Evolutionary conservation across 345 rosid genomes (phyloP).

Genomic region (Crucihimalaya himalaica): DNA sequence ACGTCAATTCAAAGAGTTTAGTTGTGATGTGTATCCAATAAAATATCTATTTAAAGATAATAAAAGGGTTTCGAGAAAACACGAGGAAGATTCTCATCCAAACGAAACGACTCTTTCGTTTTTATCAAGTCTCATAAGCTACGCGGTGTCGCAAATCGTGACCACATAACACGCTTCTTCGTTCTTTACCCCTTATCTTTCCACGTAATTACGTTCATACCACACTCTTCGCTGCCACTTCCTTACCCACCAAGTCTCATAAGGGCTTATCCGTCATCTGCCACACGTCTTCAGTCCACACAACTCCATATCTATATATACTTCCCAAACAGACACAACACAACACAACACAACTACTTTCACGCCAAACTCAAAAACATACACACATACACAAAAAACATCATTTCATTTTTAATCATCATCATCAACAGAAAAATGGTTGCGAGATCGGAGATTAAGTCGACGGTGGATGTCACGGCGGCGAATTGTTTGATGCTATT

Average conservation of each 20-base stretch:
- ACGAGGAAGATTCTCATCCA: conserved; percentile 37
- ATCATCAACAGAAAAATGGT: conserved; percentile 19
- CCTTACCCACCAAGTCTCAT: conserved; percentile 45
- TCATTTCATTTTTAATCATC: neutral
- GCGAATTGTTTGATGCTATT: conserved; percentile 73
- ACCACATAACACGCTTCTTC: conserved; percentile 33
- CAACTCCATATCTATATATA: conserved; percentile 39
- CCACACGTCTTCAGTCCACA: conserved; percentile 30
- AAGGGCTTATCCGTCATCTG: conserved; percentile 26
- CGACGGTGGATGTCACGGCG: conserved; percentile 35
- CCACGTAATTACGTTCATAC: conserved; percentile 28
- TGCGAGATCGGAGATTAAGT: conserved; percentile 41
- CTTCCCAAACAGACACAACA: conserved; percentile 10
- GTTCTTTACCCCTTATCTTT: neutral
- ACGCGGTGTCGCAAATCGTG: conserved; percentile 42
- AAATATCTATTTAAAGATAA: conserved; percentile 6
- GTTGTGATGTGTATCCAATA: neutral
- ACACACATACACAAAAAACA: conserved; percentile 16
- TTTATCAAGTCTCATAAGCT: conserved; percentile 4
- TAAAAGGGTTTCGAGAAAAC: conserved; percentile 28
- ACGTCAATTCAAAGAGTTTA: conserved; percentile 10
- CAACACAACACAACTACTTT: neutral
- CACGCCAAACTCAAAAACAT: conserved; percentile 38
- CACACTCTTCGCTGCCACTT: conserved; percentile 41
- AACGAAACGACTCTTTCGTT: conserved; percentile 30